phyloP scores from a whole-genome alignment of 768 basidiomycete species.

The Kwoniella newhampshirensis region DNA sequence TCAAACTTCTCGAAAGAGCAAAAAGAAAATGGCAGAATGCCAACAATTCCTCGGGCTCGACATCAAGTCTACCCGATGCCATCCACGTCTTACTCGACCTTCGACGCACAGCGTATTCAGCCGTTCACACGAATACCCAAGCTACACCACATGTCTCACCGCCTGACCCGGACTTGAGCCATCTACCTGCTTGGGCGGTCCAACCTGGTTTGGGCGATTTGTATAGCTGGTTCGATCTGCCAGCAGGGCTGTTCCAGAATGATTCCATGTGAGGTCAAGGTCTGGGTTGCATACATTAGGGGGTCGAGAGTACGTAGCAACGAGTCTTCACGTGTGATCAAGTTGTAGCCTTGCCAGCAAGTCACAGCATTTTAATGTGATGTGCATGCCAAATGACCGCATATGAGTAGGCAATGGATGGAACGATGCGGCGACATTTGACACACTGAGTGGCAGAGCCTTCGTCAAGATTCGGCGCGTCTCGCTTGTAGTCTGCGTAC shows the following conservation, averaged over 20 bases:
- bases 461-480: too few species aligned
- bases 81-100: conserved; percentile 51
- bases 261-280: conserved; percentile 11
- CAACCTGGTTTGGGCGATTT: conserved; percentile 46
- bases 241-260: conserved; percentile 35
- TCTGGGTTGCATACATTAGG: too few species aligned
- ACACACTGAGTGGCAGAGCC: too few species aligned
- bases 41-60: conserved; percentile 11
- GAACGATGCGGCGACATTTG: too few species aligned
- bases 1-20: conserved; percentile 47
- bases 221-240: conserved; percentile 49
- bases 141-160: conserved; percentile 44
- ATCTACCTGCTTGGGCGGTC: conserved; percentile 44
- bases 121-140: conserved; percentile 38
- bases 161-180: conserved; percentile 31
- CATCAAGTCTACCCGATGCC: conserved; percentile 43
- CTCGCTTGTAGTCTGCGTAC: too few species aligned
- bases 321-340: too few species aligned
- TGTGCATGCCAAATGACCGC: too few species aligned
- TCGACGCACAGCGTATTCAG: conserved; percentile 46
- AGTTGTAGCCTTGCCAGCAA: too few species aligned
- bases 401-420: too few species aligned
- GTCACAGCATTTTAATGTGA: too few species aligned
- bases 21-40: conserved; percentile 44
- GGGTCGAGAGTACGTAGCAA: too few species aligned